These are phyloP conservation scores for Seiridium cupressi DNA, from an alignment of 2,329 filamentous ascomycete species.

Conservation along the genomic window DNA sequence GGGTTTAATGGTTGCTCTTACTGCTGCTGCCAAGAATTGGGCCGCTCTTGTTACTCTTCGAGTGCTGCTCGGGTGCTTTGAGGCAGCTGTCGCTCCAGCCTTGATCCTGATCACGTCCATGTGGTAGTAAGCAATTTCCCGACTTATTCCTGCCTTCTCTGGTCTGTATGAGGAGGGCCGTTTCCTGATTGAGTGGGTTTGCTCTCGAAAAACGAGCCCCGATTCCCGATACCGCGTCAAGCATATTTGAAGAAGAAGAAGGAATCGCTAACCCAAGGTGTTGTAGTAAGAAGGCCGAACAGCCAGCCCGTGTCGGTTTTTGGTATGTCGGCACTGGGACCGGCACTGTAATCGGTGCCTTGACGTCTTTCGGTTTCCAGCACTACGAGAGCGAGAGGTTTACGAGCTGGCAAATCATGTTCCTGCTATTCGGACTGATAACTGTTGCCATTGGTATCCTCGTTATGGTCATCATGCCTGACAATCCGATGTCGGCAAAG, in stretches of 20 bases:
- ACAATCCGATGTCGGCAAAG: slow-evolving; percentile 22
- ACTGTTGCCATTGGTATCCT: slow-evolving; percentile 19
- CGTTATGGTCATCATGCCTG: slow-evolving; percentile 20
- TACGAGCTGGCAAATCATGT: slow-evolving; percentile 51
- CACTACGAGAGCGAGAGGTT: slow-evolving; percentile 41
- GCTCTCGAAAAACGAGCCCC: too few relatives aligned
- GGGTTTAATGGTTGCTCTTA: slow-evolving; percentile 46
- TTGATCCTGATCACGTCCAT: slow-evolving; percentile 54
- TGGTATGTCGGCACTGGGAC: slow-evolving; percentile 54
- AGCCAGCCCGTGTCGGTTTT: slow-evolving; percentile 54
- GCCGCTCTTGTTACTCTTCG: slow-evolving; percentile 46
- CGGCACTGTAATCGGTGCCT: slow-evolving; percentile 39
- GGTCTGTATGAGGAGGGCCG: too few relatives aligned
- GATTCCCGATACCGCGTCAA: too few relatives aligned
- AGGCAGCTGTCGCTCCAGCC: slow-evolving; percentile 51
- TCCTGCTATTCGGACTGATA: slow-evolving; percentile 40
- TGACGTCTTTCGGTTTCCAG: slow-evolving; percentile 42
- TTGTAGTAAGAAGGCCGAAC: slow-evolving; percentile 35
- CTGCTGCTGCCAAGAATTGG: slow-evolving; percentile 49
- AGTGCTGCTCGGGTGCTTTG: slow-evolving; percentile 51
- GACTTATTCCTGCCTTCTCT: too few relatives aligned
- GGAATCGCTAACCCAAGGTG: too few relatives aligned
- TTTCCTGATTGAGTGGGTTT: too few relatives aligned
- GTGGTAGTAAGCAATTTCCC: slow-evolving; percentile 37
- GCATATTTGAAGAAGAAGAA: too few relatives aligned